phyloP scores from a whole-genome alignment of 345 rosid genomes.

The Eucalyptus cloeziana region DNA sequence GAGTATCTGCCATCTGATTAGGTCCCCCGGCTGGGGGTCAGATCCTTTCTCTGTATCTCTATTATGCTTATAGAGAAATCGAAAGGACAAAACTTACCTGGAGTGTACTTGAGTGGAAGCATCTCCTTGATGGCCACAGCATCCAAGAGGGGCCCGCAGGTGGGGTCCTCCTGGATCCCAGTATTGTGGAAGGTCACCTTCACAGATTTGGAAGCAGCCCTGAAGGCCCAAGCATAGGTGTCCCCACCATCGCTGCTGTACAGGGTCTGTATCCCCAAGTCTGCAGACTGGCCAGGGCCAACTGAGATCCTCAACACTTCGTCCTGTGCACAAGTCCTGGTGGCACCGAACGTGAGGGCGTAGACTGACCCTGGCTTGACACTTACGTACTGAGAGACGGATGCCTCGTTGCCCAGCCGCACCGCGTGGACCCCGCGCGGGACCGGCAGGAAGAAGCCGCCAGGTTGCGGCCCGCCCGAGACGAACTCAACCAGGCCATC shows the following conservation, averaged over 20 bases:
- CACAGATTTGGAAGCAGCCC: conserved; percentile 26
- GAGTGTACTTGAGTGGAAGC: conserved; percentile 18
- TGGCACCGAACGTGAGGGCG: conserved; percentile 66
- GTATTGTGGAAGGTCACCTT: conserved; percentile 68
- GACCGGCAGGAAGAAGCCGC: conserved; percentile 54
- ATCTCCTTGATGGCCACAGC: conserved; percentile 78
- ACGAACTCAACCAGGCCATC: conserved; percentile 58
- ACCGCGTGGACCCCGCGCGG: conserved; percentile 79
- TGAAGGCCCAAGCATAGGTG: conserved; percentile 70
- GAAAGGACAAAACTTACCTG: conserved; percentile 12
- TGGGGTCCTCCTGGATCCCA: conserved; percentile 72
- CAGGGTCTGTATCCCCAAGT: conserved; percentile 55
- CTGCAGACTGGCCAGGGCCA: conserved; percentile 33
- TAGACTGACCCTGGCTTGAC: conserved; percentile 35
- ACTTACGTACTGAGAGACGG: conserved; percentile 45
- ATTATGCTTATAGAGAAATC: neutral
- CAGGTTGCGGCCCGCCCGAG: conserved; percentile 79
- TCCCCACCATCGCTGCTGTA: conserved; percentile 78
- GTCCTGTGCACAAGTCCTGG: conserved; percentile 76
- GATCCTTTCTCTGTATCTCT: neutral
- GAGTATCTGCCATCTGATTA: neutral
- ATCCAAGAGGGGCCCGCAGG: conserved; percentile 82
- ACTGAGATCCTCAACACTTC: conserved; percentile 48
- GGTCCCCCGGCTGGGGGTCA: neutral
- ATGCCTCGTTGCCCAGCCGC: conserved; percentile 72